Evolutionary conservation across 805 yeast species (phyloP).

Genomic region (Huiozyma naganishii): DNA sequence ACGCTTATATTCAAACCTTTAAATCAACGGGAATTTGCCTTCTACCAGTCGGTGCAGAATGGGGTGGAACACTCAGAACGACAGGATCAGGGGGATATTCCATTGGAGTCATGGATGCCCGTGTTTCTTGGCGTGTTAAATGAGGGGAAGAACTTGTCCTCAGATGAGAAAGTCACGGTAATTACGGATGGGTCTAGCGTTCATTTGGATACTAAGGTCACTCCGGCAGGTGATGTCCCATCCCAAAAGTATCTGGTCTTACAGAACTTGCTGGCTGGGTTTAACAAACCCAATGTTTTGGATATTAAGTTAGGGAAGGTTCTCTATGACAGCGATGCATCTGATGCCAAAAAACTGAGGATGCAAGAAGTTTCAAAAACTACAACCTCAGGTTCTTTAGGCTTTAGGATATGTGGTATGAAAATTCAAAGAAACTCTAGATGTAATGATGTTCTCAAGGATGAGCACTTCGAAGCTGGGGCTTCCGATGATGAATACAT

Average conservation of each 20-base stretch:
- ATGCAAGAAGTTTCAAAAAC: conserved; percentile 48
- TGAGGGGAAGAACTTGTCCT: conserved; percentile 11
- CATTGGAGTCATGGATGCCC: conserved; percentile 22
- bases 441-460: conserved; percentile 11
- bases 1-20: conserved; percentile 65
- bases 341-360: conserved; percentile 50
- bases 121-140: conserved; percentile 21
- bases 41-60: conserved; percentile 38
- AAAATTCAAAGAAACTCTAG: conserved; percentile 31
- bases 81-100: conserved; percentile 11
- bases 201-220: neutral
- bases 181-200: conserved; percentile 5
- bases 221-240: neutral
- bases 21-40: conserved; percentile 54
- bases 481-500: conserved; percentile 35
- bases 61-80: neutral
- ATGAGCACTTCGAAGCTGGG: conserved; percentile 9
- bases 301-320: conserved; percentile 76
- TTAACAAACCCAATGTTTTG: conserved; percentile 53
- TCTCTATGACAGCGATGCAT: conserved; percentile 53
- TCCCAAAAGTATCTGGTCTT: conserved; percentile 38
- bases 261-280: conserved; percentile 58
- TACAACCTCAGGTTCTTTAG: conserved; percentile 75
- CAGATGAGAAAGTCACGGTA: conserved; percentile 1
- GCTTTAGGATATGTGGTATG: conserved; percentile 85